Evolutionary conservation across 805 yeast genomes (phyloP).

Genomic region (Ogataea methylovora): DNA sequence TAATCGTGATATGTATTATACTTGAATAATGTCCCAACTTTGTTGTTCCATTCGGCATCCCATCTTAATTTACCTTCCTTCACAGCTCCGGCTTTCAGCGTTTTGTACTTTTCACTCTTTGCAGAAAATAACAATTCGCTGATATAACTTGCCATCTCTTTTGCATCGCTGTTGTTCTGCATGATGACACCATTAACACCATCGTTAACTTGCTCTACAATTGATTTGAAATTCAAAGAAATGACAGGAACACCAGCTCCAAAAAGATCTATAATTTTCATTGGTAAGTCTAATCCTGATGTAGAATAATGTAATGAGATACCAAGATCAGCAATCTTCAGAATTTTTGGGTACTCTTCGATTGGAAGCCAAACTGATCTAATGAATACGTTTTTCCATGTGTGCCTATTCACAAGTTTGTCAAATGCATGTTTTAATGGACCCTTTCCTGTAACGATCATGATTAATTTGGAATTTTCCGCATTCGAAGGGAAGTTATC

Average conservation of each 20-base stretch:
- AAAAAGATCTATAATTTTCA: conserved; percentile 94
- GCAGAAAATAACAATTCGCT: conserved; percentile 20
- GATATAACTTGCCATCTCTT: conserved; percentile 38
- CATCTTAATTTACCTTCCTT: conserved; percentile 64
- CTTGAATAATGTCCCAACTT: conserved; percentile 26
- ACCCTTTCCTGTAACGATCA: conserved; percentile 96
- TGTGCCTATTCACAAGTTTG: conserved; percentile 10
- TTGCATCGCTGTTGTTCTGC: conserved; percentile 23
- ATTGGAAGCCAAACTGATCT: conserved; percentile 68
- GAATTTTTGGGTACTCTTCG: conserved; percentile 70
- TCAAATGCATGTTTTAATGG: conserved; percentile 55
- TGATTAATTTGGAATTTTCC: conserved; percentile 40
- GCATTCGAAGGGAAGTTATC: conserved; percentile 14
- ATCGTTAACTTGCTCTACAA: conserved; percentile 67
- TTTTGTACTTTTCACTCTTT: conserved; percentile 21
- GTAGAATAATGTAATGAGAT: conserved; percentile 87
- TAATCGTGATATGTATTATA: background rate
- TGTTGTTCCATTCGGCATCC: conserved; percentile 66
- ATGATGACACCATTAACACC: conserved; percentile 64
- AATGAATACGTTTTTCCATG: conserved; percentile 41
- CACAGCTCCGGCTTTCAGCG: conserved; percentile 61
- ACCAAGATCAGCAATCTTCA: conserved; percentile 79
- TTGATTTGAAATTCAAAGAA: conserved; percentile 67
- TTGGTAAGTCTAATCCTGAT: conserved; percentile 91
- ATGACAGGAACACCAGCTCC: conserved; percentile 94